Base-by-base conservation (phyloP, 371 early-diverging fungal species). In the Actinomortierella ambigua region DNA sequence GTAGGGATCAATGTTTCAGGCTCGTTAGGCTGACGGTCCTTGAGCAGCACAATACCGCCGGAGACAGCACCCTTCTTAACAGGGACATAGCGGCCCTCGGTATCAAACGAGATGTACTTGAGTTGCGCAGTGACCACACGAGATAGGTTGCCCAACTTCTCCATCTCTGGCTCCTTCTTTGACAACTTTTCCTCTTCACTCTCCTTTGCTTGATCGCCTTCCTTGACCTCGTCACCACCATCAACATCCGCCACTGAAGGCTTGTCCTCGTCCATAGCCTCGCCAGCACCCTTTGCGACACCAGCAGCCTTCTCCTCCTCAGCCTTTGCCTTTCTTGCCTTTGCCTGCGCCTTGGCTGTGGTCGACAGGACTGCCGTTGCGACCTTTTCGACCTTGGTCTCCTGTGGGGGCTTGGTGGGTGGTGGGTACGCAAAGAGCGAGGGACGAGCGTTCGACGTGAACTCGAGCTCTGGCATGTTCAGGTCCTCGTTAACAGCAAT, bases 291-390 rank as follows among this genome's bases (percentile, higher is more conserved):
- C 34, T 6, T 11, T 34, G 7, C 34, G 4, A 11, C 34, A 41
- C 81, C 69, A 15, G 79, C 78, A 14, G 63, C 75, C 50, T 78
- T 89, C 54, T 87, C 89, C 70, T 77, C 89, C 60, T 86, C 89
- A 54, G 85, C 87, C 75, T 93, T 90, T 17, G 81, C 78, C 81
- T 93, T 93, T 87, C 92, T 94, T 11, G 94, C 91, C 26, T 95
- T 82, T 14, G 95, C 94, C 75, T 90, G 92, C 2, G 95, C 89
- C 80, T 94, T 97, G 53, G 95, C 94, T 7, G 97, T 96, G 3
- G 98, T 97, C 7, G 96, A 96, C 52, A 98, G 82, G 6, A 97
- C 95, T 5, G 98, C 98, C 3, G 97, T 96, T 5, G 95, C 95
- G 0, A 95, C 89, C 80, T 90, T 87, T 51, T 68, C 88, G 2